Base-by-base conservation (phyloP, 257 asterid genomes). In the Lantana camara region DNA sequence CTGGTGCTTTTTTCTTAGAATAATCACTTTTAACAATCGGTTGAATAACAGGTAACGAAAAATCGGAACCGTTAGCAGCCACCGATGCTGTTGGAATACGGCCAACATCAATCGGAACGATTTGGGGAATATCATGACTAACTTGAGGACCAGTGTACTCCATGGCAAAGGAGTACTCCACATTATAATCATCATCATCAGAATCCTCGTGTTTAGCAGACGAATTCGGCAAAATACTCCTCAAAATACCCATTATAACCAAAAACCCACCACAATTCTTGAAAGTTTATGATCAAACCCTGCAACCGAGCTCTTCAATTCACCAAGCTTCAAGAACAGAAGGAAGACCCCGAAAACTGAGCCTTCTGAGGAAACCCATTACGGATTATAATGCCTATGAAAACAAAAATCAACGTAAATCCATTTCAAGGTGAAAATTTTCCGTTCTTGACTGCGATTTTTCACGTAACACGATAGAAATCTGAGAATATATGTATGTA, bases 101-200 rank as follows among this genome's bases (percentile, higher is more conserved):
- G 30, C 55, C 63, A 69, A 84, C 74, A 54, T 86, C 90, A 15
- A 89, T 80, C 12, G 96, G 96, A 71, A 79, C 77, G 4, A 81
- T 84, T 60, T 74, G 83, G 46, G 93, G 96, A 73, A 89, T 76
- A 20, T 86, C 91, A 55, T 84, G 85, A 63, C 68, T 67, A 13
- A 89, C 82, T 2, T 85, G 86, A 69, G 96, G 96, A 17, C 96
- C 96, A 69, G 57, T 70, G 64, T 86, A 86, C 83, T 86, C 96
- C 66, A 75, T 21, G 12, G 96, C 96, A 70, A 86, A 82, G 0
- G 96, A 86, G 78, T 84, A 89, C 16, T 89, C 87, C 69, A 72
- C 67, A 27, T 67, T 72, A 59, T 72, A 68, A 35, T 79, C 80
- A 71, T 60, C 77, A 52, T 63, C 75, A 30, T 9, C 40, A 35